Evolutionary conservation across 371 early-diverging fungal genomes (phyloP), one percentile per base, ranked within the genome.

Genomic region (Nematocida parisii): DNA sequence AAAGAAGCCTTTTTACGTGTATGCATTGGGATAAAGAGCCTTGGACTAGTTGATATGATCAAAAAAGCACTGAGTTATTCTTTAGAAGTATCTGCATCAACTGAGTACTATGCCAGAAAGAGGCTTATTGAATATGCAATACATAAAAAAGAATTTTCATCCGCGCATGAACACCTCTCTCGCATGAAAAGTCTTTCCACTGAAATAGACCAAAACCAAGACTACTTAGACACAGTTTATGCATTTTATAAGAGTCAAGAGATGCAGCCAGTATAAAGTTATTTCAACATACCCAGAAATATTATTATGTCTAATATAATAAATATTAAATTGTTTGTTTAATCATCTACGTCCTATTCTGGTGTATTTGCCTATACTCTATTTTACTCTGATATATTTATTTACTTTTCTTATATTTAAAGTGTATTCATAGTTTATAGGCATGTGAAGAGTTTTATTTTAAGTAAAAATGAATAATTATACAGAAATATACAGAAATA

Each of bases 71-170:
- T 77, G 33, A 22, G 20, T 5, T n/a, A 42, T 50, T 13, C 60
- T 15, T 13, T 20, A 9, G 50, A n/a, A 20, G 20, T 75, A n/a
- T 18, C 61, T 39, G n/a, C 68, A 39, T 22, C 9, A 40, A 71
- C 58, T 13, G 70, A 77, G 22, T 77, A 77, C 71, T 56, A 47
- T 61, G 80, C 80, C 6, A 33, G 68, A 56, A 77, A 77, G 20
- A 46, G 80, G 13, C 24, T 77, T 0, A 77, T 77, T n/a, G 80
- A 77, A 40, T 13, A 70, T n/a, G 27, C 71, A 42, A 77, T 77
- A 7, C 50, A 56, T 27, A 67, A 13, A 45, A 68, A 33, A 68
- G 47, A 56, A 22, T 70, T 71, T 39, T 9, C 42, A 5, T 24
- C 24, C 1, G 80, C 55, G 4, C 50, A 77, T 9, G 57, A 50